These are phyloP conservation scores for Podila verticillata DNA, from an alignment of 192 early-diverging fungal genomes.

Conservation along the genomic window DNA sequence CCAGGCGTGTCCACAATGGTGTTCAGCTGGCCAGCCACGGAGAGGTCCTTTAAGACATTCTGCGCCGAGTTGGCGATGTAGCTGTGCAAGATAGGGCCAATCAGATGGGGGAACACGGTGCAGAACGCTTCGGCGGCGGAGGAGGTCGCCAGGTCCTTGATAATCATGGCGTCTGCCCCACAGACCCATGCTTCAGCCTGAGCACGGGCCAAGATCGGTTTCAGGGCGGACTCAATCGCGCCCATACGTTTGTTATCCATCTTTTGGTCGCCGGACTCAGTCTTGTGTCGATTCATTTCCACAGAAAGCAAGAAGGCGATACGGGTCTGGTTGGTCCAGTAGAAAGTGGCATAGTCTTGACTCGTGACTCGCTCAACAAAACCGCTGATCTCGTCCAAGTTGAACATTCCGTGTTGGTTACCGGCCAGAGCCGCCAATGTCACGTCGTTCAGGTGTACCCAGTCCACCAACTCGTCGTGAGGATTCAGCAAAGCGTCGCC, in stretches of 20 bases:
- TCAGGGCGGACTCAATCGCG: not conserved
- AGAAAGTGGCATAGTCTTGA: slow-evolving; percentile 15
- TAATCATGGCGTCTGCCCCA: slow-evolving; percentile 28
- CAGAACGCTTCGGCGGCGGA: not conserved
- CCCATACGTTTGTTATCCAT: not conserved
- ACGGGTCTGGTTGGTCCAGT: slow-evolving; percentile 16
- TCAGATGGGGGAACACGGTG: slow-evolving; percentile 10
- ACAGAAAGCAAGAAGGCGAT: not conserved
- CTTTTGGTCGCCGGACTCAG: not conserved
- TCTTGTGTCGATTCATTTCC: not conserved
- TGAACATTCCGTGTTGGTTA: not conserved
- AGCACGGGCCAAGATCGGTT: slow-evolving; percentile 23
- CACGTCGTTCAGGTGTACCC: slow-evolving; percentile 26
- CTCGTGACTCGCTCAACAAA: slow-evolving; percentile 24
- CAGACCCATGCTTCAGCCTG: slow-evolving; percentile 8
- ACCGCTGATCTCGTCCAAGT: slow-evolving; percentile 7
- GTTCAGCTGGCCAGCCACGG: not conserved
- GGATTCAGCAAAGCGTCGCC: slow-evolving; percentile 16
- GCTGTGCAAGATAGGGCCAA: slow-evolving; percentile 16
- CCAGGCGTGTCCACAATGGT: slow-evolving; percentile 2
- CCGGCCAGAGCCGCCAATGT: not conserved
- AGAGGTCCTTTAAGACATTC: not conserved
- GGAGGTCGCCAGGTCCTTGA: not conserved
- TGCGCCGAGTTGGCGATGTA: not conserved
- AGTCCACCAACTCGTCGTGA: slow-evolving; percentile 28